A percentile compares a stretch with the other conserved stretches of the same genome.
These are phyloP conservation scores for Mrakia blollopis DNA, from an alignment of 768 basidiomycete species.

Conservation along the genomic window DNA sequence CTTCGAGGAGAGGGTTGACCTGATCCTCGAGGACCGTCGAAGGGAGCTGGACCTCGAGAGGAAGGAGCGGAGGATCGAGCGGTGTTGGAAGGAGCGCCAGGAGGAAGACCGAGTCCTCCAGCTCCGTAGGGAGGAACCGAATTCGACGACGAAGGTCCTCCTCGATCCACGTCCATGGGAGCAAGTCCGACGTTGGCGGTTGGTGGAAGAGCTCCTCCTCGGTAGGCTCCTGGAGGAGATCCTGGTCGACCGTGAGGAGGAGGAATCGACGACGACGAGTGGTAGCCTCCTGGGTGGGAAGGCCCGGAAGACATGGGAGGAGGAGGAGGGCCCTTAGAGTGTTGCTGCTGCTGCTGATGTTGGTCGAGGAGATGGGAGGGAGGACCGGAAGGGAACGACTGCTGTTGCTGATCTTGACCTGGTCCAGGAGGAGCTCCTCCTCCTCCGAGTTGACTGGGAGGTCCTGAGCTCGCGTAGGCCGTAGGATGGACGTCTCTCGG, in stretches of 20 bases:
- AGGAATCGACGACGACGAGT: constrained; percentile 3
- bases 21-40: constrained; percentile 23
- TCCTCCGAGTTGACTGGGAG: constrained; percentile 31
- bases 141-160: neutral
- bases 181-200: constrained; percentile 12
- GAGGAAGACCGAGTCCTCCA: neutral
- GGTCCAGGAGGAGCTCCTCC: constrained; percentile 4
- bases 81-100: neutral
- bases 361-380: constrained; percentile 10
- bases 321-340: constrained; percentile 1
- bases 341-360: constrained; percentile 14
- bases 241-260: constrained; percentile 11
- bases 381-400: neutral
- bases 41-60: constrained; percentile 21
- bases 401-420: neutral
- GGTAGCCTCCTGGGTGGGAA: constrained; percentile 10
- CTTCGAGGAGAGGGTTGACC: constrained; percentile 16
- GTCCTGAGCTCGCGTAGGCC: constrained; percentile 59
- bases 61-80: constrained; percentile 3
- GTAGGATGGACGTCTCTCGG: constrained; percentile 96
- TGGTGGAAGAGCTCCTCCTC: neutral
- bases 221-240: neutral
- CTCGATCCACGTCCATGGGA: constrained; percentile 29
- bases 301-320: constrained; percentile 13
- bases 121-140: constrained; percentile 12